Conservation (phyloP, 2,329 filamentous ascomycete species). For the Furcasterigmium furcatum region DNA sequence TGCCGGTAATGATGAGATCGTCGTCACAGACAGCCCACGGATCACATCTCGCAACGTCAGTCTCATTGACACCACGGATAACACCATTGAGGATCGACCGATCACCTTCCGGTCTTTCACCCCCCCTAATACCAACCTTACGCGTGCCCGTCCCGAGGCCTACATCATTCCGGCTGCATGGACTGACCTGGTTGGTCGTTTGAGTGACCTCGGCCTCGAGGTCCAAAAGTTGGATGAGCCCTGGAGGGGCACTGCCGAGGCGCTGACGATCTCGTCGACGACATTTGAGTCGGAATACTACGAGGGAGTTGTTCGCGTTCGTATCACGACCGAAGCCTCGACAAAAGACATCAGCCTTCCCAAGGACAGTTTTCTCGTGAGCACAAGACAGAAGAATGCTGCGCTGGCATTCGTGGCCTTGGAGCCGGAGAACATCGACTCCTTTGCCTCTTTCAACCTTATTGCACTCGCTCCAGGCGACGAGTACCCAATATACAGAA, state of each 20-base stretch:
- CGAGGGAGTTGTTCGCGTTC: constrained; percentile 19
- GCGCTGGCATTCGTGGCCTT: constrained; percentile 21
- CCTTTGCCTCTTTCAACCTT: constrained; percentile 24
- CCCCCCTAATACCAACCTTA: constrained; percentile 4
- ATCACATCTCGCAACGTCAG: background rate
- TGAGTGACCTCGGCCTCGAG: constrained; percentile 5
- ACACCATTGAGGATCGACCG: constrained; percentile 5
- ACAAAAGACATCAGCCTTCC: constrained; percentile 17
- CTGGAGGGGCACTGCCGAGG: constrained; percentile 6
- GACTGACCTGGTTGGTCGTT: constrained; percentile 5
- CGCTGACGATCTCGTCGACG: constrained; percentile 1
- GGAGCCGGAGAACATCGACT: constrained; percentile 28
- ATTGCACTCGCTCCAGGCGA: constrained; percentile 21
- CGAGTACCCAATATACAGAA: constrained; percentile 24
- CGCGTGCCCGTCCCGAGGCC: constrained; percentile 6
- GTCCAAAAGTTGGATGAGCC: constrained; percentile 3
- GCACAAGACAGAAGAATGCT: constrained; percentile 26
- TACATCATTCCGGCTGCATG: constrained; percentile 9
- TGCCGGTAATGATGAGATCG: constrained; percentile 7
- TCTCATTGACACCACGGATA: constrained; percentile 5
- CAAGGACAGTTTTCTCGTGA: constrained; percentile 23
- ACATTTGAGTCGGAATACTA: constrained; percentile 17
- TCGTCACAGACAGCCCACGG: constrained; percentile 6
- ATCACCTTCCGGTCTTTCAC: constrained; percentile 9
- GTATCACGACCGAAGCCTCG: constrained; percentile 13